Percentiles rank a stretch among this genome's conserved stretches.
Conservation (phyloP, 176 grass and related monocot genomes). For the Pontederia paniculata region DNA sequence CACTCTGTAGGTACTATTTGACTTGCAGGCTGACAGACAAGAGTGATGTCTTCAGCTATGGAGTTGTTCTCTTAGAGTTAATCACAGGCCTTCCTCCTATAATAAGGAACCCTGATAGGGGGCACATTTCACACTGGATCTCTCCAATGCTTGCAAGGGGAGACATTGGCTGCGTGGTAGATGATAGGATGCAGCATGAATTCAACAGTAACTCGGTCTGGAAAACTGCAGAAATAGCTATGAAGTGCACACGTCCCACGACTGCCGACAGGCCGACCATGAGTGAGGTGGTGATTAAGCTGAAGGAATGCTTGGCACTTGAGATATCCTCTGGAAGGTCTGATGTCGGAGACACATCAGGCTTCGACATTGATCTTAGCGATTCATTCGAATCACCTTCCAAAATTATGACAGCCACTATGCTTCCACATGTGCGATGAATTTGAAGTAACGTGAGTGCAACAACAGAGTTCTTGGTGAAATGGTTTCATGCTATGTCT, state of each 20-base stretch:
- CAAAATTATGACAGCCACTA: too few relatives aligned
- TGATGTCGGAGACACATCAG: background rate
- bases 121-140: background rate
- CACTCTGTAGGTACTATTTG: background rate
- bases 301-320: background rate
- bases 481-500: too few relatives aligned
- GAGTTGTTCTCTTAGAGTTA: constrained; percentile 2
- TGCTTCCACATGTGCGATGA: too few relatives aligned
- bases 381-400: too few relatives aligned
- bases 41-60: constrained; percentile 5
- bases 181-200: background rate
- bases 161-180: background rate
- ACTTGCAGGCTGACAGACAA: background rate
- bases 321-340: background rate
- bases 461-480: too few relatives aligned
- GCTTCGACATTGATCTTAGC: too few relatives aligned
- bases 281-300: background rate
- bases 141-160: constrained; percentile 2
- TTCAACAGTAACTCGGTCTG: background rate
- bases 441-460: too few relatives aligned
- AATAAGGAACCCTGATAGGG: background rate
- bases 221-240: background rate
- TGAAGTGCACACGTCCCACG: background rate
- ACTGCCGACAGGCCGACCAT: background rate
- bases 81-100: background rate